A percentile compares a stretch with the other conserved stretches of the same genome.
Conservation (phyloP, 2,329 filamentous ascomycete genomes). For the Trichoderma pleuroti region DNA sequence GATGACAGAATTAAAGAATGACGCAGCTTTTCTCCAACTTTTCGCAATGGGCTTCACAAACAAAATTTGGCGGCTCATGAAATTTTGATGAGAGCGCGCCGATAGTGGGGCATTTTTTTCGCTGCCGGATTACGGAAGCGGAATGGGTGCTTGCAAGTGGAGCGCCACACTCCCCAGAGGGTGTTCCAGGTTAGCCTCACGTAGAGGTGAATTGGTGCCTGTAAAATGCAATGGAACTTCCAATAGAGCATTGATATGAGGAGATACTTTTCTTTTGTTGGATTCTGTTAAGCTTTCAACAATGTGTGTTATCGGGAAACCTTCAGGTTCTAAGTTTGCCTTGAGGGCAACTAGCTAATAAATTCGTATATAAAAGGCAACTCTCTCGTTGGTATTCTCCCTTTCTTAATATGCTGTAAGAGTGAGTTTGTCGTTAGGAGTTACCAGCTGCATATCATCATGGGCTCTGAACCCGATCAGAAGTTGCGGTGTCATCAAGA, state of each 20-base stretch:
- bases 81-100: slow-evolving; percentile 11
- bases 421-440: not conserved
- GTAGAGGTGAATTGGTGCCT: not conserved
- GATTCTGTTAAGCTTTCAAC: not conserved
- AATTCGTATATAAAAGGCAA: not conserved
- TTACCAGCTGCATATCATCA: not conserved
- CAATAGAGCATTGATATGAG: not conserved
- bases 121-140: slow-evolving; percentile 9
- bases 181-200: not conserved
- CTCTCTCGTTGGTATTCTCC: not conserved
- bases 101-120: slow-evolving; percentile 7
- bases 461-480: not conserved
- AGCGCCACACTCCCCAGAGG: not conserved
- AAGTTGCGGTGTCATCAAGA: not conserved
- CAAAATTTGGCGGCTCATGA: slow-evolving; percentile 10
- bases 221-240: not conserved
- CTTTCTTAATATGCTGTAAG: not conserved
- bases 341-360: not conserved
- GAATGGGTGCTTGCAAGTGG: not conserved
- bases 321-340: not conserved
- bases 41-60: not conserved
- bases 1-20: not conserved
- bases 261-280: not conserved
- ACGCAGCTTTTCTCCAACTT: not conserved
- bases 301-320: not conserved